phyloP scores from a whole-genome alignment of 352 stramenopile species.

The Peronospora destructor region DNA sequence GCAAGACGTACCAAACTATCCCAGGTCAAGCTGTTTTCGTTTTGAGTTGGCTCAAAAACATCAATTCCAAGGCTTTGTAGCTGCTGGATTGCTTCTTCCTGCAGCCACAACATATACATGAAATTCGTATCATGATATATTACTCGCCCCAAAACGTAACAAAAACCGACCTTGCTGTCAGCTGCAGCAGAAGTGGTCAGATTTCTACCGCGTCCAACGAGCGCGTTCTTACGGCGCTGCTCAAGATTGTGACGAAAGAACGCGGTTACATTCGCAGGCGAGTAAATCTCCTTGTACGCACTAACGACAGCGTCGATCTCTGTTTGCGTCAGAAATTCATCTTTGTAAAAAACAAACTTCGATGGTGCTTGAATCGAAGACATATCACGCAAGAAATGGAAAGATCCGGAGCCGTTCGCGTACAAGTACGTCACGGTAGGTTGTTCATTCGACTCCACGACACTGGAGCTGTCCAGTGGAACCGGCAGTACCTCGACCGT shows the following conservation, averaged over 20 bases:
- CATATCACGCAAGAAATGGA: conserved; percentile 68
- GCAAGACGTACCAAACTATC: conserved; percentile 56
- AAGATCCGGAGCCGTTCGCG: conserved; percentile 62
- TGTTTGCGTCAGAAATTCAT: conserved; percentile 58
- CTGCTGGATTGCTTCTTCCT: conserved; percentile 78
- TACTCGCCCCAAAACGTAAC: background rate
- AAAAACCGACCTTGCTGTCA: conserved; percentile 39
- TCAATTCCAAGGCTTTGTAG: conserved; percentile 74
- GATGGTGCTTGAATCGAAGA: conserved; percentile 31
- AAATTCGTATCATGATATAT: conserved; percentile 4
- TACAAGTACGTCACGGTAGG: conserved; percentile 72
- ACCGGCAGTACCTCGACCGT: conserved; percentile 57
- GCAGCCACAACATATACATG: conserved; percentile 1
- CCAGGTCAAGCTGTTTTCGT: conserved; percentile 64
- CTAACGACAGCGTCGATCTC: conserved; percentile 74
- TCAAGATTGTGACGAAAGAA: conserved; percentile 69
- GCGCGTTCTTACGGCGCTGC: conserved; percentile 52
- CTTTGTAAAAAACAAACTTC: conserved; percentile 84
- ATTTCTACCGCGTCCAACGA: conserved; percentile 26
- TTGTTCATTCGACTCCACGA: conserved; percentile 61
- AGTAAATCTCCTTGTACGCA: conserved; percentile 83
- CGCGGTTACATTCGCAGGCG: conserved; percentile 64
- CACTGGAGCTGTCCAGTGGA: conserved; percentile 23
- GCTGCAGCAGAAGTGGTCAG: conserved; percentile 10
- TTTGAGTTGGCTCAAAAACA: conserved; percentile 62